Conservation (phyloP, 2,329 filamentous ascomycete genomes). For the Alternaria arbusti region DNA sequence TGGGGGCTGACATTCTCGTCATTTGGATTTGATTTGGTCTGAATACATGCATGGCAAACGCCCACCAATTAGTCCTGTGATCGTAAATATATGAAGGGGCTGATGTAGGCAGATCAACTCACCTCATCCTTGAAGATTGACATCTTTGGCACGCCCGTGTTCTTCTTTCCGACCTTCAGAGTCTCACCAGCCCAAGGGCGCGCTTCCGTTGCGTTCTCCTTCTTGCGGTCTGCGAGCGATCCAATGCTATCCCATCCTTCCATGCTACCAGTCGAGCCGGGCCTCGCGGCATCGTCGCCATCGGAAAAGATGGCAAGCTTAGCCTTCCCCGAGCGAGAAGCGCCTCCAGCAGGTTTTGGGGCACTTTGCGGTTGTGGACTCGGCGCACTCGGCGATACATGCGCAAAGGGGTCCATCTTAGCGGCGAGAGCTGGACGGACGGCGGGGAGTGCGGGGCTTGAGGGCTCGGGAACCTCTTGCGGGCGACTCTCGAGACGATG, state of each 20-base stretch:
- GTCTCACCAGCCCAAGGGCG: constrained; percentile 94
- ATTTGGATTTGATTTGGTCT: constrained; percentile 51
- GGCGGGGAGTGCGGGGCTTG: constrained; percentile 84
- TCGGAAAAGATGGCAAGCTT: constrained; percentile 96
- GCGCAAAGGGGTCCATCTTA: constrained; percentile 80
- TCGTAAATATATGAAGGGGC: constrained; percentile 51
- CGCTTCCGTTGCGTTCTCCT: constrained; percentile 87
- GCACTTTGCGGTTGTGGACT: constrained; percentile 70
- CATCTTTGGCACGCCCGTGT: constrained; percentile 79
- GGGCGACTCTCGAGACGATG: constrained; percentile 73
- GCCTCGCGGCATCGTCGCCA: constrained; percentile 61
- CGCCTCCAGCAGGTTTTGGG: constrained; percentile 52
- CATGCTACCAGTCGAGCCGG: constrained; percentile 62
- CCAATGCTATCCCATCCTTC: constrained; percentile 94
- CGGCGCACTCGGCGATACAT: constrained; percentile 54
- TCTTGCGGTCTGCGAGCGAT: constrained; percentile 84
- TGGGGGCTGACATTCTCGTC: constrained; percentile 56
- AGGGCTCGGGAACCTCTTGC: constrained; percentile 68
- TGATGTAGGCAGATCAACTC: constrained; percentile 57
- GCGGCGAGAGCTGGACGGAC: constrained; percentile 82
- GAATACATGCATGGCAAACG: constrained; percentile 59
- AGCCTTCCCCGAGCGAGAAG: constrained; percentile 70
- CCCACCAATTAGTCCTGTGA: constrained; percentile 84
- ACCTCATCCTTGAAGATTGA: constrained; percentile 95
- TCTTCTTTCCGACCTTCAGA: constrained; percentile 84